phyloP scores from a whole-genome alignment of 306 rosid species.

The Acacia confusa region DNA sequence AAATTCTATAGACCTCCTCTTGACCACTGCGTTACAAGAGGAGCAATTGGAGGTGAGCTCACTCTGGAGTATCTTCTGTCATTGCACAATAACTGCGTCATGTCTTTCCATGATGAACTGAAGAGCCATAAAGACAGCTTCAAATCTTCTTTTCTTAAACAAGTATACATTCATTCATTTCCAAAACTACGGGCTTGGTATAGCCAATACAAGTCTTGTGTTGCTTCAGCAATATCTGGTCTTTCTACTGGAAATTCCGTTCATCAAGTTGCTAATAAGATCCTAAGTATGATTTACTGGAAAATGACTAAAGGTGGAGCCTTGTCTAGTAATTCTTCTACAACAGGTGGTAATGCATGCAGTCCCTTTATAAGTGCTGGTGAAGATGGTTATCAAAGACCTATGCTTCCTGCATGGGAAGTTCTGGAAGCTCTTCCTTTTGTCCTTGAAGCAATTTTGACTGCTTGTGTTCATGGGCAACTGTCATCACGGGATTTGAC shows the following conservation, averaged over 20 bases:
- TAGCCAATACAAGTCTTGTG: conserved; percentile 66
- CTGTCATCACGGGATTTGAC: conserved; percentile 78
- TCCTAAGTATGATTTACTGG: conserved; percentile 70
- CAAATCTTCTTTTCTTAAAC: conserved; percentile 43
- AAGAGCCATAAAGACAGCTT: conserved; percentile 35
- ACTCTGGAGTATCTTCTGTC: conserved; percentile 73
- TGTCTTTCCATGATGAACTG: conserved; percentile 44
- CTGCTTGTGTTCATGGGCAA: conserved; percentile 80
- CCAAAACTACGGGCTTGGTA: conserved; percentile 75
- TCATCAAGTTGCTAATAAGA: conserved; percentile 60
- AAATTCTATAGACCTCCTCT: conserved; percentile 72
- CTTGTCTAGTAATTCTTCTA: conserved; percentile 47
- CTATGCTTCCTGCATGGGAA: conserved; percentile 77
- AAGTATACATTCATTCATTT: conserved; percentile 58
- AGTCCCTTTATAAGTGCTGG: conserved; percentile 45
- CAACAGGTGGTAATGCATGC: conserved; percentile 46
- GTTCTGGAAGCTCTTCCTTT: conserved; percentile 73
- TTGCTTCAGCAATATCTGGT: conserved; percentile 62
- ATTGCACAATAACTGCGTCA: conserved; percentile 49
- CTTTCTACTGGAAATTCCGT: conserved; percentile 65
- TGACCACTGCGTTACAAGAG: conserved; percentile 58
- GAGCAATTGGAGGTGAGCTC: conserved; percentile 54
- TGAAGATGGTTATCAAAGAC: conserved; percentile 61
- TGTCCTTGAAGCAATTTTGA: conserved; percentile 74
- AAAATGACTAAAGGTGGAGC: conserved; percentile 61